Evolutionary conservation across 352 stramenopile genomes (phyloP).

Genomic region (Elongisporangium prolatum): DNA sequence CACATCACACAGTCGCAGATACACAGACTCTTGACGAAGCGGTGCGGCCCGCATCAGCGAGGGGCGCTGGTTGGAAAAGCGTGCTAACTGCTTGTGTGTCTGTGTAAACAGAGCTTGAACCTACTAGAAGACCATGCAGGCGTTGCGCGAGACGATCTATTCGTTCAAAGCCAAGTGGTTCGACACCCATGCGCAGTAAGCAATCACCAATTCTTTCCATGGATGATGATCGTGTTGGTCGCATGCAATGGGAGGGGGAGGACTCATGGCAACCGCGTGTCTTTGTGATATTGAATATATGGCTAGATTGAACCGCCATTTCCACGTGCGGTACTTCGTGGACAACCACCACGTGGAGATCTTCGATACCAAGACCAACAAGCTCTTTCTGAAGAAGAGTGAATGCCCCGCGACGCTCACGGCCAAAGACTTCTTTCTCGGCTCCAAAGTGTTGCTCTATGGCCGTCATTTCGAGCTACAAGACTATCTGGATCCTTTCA

Average conservation of each 20-base stretch:
- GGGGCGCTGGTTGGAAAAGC: background rate
- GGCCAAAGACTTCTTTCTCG: slow-evolving; percentile 78
- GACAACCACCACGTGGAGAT: slow-evolving; percentile 85
- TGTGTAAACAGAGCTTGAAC: background rate
- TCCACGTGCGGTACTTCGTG: slow-evolving; percentile 76
- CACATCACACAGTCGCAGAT: background rate
- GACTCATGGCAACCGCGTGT: background rate
- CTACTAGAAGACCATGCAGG: slow-evolving; percentile 33
- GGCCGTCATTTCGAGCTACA: slow-evolving; percentile 79
- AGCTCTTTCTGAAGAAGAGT: slow-evolving; percentile 90
- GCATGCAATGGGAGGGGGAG: background rate
- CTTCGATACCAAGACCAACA: slow-evolving; percentile 83
- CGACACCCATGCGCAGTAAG: slow-evolving; percentile 67
- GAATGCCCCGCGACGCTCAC: slow-evolving; percentile 66
- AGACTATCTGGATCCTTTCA: slow-evolving; percentile 82
- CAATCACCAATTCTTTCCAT: slow-evolving; percentile 1
- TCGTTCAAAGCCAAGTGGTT: slow-evolving; percentile 83
- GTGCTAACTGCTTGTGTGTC: background rate
- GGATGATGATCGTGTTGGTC: slow-evolving; percentile 1
- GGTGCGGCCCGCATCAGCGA: background rate
- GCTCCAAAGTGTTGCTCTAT: slow-evolving; percentile 78
- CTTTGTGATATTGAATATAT: background rate
- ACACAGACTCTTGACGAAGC: background rate
- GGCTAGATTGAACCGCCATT: slow-evolving; percentile 66
- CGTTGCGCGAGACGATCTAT: slow-evolving; percentile 68